Evolutionary conservation across 768 basidiomycete species (phyloP), one percentile per base, ranked within the genome.

Genomic region (Pisolithus sp.): DNA sequence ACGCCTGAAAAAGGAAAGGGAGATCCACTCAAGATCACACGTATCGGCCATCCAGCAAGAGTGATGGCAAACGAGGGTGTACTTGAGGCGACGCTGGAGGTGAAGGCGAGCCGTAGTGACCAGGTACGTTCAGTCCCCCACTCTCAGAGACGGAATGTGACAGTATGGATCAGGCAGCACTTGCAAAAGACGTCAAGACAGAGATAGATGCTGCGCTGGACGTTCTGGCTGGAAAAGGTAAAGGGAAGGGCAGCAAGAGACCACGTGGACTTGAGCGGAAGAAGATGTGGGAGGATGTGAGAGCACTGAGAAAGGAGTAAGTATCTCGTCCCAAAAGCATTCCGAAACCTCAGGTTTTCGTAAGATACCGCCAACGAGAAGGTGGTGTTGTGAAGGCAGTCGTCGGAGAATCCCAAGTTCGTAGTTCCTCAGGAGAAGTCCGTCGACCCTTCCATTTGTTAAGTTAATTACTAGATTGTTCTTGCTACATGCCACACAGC

Each of bases 11-110:
- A 77, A 47, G 74, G 72, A 4, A 68, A 73, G 20, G 76, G 70
- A 53, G 15, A 13, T 13, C 55, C 54, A 3, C 58, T 89, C 10
- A 83, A 76, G 62, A 79, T 85, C 7, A 93, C 93, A 0, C 79
- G 96, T n/a, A 76, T 99, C 12, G 96, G 96, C 0, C 96, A 99
- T 67, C 96, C 96, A 0, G 95, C 96, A 0, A 80, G 96, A 23
- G 86, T 98, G 0, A 86, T 96, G 75, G 74, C 83, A 0, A 76
- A 82, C 21, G 78, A 83, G 58, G 76, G 78, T 18, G 71, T 89
- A 26, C 62, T 89, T 17, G 80, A 86, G 17, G 73, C 80, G 1
- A 93, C 85, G 5, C 68, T 85, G 36, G 88, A 92, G 61, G 78
- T 81, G 21, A 83, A 90, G 66, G 83, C 89, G 0, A 75, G 78